Conservation (phyloP, 2,329 filamentous ascomycete species). For the Scopulariopsis brevicaulis region DNA sequence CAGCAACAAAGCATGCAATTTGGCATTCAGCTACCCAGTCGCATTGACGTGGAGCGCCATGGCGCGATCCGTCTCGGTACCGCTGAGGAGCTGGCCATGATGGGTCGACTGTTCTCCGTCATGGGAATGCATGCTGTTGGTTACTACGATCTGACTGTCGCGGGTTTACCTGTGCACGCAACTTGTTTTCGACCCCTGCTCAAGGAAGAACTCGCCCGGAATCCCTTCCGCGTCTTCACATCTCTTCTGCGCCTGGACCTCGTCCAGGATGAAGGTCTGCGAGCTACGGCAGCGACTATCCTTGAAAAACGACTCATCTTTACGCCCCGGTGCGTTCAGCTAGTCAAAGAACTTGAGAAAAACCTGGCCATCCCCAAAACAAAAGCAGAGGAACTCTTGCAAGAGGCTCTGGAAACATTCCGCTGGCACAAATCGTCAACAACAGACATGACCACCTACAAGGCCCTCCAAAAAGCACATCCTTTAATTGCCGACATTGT, state of each 20-base stretch:
- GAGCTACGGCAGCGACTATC: too few relatives aligned
- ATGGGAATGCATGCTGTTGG: constrained; percentile 37
- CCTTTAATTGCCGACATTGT: constrained; percentile 36
- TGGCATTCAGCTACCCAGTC: constrained; percentile 3
- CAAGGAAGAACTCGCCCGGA: constrained; percentile 18
- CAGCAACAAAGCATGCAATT: not conserved
- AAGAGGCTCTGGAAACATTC: constrained; percentile 31
- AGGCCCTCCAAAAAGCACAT: constrained; percentile 26
- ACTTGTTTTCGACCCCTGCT: constrained; percentile 35
- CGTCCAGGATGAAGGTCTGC: not conserved
- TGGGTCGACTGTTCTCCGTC: constrained; percentile 30
- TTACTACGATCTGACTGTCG: constrained; percentile 37
- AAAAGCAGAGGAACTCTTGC: constrained; percentile 22
- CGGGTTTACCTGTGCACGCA: constrained; percentile 36
- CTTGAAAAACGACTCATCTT: not conserved
- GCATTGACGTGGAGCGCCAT: constrained; percentile 25
- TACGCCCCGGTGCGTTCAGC: not conserved
- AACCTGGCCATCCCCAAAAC: not conserved
- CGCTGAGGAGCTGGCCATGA: constrained; percentile 25
- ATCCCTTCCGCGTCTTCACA: constrained; percentile 30
- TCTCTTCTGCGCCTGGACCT: constrained; percentile 24
- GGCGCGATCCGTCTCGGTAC: constrained; percentile 38
- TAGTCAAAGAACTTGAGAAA: too few relatives aligned
- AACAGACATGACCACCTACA: constrained; percentile 27
- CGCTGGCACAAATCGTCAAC: constrained; percentile 31